phyloP scores from a whole-genome alignment of 495 filamentous ascomycete species.

The Niebla homalea region DNA sequence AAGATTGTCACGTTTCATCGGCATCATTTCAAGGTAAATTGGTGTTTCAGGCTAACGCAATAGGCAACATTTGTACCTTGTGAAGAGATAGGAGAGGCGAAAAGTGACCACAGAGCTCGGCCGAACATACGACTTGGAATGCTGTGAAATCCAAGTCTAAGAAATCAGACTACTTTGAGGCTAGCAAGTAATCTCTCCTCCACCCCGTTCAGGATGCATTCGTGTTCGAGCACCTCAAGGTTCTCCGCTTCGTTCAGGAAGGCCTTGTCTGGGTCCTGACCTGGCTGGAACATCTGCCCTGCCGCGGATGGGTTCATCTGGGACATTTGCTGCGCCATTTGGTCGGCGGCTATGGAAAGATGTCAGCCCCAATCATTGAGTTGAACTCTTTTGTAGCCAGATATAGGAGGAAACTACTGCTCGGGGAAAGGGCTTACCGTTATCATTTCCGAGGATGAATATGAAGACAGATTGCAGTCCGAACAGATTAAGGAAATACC shows the following conservation, averaged over 20 bases:
- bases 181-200: slow-evolving; percentile 60
- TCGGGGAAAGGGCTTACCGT: slow-evolving; percentile 44
- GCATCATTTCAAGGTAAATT: too few relatives aligned
- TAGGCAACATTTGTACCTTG: too few relatives aligned
- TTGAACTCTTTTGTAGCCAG: background rate
- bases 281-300: slow-evolving; percentile 72
- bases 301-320: slow-evolving; percentile 58
- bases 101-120: too few relatives aligned
- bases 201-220: slow-evolving; percentile 75
- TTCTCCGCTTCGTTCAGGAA: slow-evolving; percentile 89
- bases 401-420: background rate
- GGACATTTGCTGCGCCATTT: slow-evolving; percentile 89
- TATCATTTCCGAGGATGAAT: slow-evolving; percentile 89
- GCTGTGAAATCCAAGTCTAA: too few relatives aligned
- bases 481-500: slow-evolving; percentile 97
- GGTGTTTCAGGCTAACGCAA: too few relatives aligned
- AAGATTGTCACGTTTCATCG: too few relatives aligned
- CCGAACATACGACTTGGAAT: too few relatives aligned
- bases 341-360: slow-evolving; percentile 60
- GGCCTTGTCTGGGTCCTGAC: slow-evolving; percentile 90
- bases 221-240: slow-evolving; percentile 83
- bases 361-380: slow-evolving; percentile 9
- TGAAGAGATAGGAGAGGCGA: too few relatives aligned
- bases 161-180: background rate
- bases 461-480: slow-evolving; percentile 96